Evolutionary conservation across 129 eudicot species (phyloP).

Genomic region (Centrapalus pauciflorus): DNA sequence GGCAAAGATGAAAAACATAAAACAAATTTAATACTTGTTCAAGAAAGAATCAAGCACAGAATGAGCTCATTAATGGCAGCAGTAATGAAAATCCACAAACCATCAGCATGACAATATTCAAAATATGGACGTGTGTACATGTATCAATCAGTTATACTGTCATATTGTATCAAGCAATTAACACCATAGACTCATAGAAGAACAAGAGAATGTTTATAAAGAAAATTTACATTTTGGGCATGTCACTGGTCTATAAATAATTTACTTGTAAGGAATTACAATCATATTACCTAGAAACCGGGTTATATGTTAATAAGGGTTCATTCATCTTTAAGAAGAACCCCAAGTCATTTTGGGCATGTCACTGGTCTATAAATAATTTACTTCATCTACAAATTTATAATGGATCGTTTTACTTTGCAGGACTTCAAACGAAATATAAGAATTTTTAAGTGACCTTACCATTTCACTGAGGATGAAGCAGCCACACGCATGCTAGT

Average conservation of each 20-base stretch:
- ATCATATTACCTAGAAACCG: neutral
- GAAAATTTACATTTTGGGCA: neutral
- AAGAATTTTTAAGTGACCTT: neutral
- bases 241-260: no score
- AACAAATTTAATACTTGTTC: no score
- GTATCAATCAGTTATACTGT: no score
- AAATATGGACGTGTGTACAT: no score
- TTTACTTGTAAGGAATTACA: no score
- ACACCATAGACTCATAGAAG: neutral
- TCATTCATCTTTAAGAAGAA: neutral
- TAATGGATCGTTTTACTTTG: neutral
- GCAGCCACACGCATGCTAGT: conserved; percentile 67
- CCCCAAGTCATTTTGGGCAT: neutral
- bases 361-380: neutral
- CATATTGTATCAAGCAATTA: no score
- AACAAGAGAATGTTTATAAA: neutral
- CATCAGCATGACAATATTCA: no score
- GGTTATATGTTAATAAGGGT: neutral
- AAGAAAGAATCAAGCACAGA: no score
- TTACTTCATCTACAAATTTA: neutral
- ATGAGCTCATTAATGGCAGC: no score
- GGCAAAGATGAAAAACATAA: neutral
- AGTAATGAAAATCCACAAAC: no score
- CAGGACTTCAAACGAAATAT: neutral
- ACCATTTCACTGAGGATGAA: conserved; percentile 75